Percentiles rank a stretch among this genome's conserved stretches.
These are phyloP conservation scores for Hortiboletus flavorubellus DNA, from an alignment of 768 basidiomycete species.

Conservation along the genomic window DNA sequence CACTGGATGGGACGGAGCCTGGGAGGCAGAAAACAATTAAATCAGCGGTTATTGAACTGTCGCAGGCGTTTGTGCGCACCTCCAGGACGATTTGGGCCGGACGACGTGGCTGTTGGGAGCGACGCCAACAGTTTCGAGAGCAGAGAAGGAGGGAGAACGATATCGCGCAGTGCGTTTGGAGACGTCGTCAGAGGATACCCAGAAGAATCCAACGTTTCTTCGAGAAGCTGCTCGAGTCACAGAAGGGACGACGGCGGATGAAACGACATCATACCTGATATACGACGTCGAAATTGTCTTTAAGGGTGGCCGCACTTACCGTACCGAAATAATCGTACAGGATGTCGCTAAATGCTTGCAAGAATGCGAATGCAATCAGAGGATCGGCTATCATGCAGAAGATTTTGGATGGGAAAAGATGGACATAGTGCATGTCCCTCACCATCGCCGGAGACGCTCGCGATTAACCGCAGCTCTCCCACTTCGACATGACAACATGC, in stretches of 20 bases:
- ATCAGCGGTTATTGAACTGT: not conserved
- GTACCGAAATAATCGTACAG: slow-evolving; percentile 84
- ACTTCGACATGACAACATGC: slow-evolving; percentile 82
- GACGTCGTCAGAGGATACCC: slow-evolving; percentile 92
- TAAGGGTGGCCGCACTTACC: slow-evolving; percentile 74
- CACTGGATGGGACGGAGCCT: slow-evolving; percentile 36
- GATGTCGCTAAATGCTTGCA: slow-evolving; percentile 82
- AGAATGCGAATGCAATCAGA: slow-evolving; percentile 82
- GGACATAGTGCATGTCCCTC: not conserved
- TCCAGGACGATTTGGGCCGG: slow-evolving; percentile 29
- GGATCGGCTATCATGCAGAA: slow-evolving; percentile 65
- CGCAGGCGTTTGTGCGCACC: slow-evolving; percentile 9
- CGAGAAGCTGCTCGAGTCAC: slow-evolving; percentile 60
- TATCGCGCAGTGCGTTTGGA: slow-evolving; percentile 84
- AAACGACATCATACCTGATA: slow-evolving; percentile 64
- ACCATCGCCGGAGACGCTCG: slow-evolving; percentile 85
- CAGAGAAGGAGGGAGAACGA: slow-evolving; percentile 88
- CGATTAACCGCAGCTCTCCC: slow-evolving; percentile 74
- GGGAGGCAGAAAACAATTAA: not conserved
- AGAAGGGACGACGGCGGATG: not conserved
- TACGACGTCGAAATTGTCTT: slow-evolving; percentile 92
- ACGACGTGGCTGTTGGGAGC: slow-evolving; percentile 24
- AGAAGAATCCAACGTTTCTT: slow-evolving; percentile 92
- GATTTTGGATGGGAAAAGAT: not conserved
- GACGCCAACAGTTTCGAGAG: slow-evolving; percentile 63